These are phyloP conservation scores for Hypsizygus marmoreus DNA, from an alignment of 768 basidiomycete species.

Conservation along the genomic window DNA sequence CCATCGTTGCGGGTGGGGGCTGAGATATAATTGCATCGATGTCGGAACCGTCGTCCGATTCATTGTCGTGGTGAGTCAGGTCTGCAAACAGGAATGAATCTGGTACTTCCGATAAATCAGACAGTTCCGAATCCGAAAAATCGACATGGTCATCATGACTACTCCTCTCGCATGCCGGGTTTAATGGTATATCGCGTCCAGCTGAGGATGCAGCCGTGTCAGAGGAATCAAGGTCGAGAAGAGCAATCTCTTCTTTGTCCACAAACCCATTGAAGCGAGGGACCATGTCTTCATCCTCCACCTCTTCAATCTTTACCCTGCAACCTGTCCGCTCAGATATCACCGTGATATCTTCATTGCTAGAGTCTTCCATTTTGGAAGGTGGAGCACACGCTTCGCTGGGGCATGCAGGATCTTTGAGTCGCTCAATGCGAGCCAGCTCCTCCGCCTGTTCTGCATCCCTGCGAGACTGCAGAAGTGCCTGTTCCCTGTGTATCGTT, in stretches of 20 bases:
- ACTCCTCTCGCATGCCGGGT: too few species aligned
- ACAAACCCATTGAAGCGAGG: background rate
- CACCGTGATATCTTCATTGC: background rate
- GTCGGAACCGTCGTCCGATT: too few species aligned
- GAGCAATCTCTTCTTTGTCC: background rate
- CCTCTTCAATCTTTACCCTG: background rate
- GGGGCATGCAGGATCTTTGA: too few species aligned
- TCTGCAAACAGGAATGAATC: too few species aligned
- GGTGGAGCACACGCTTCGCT: too few species aligned
- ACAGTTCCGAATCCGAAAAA: too few species aligned
- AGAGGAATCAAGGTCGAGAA: constrained; percentile 2
- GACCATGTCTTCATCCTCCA: background rate
- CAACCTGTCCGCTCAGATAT: background rate
- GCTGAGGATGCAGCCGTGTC: too few species aligned
- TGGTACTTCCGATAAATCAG: too few species aligned
- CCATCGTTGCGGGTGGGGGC: background rate
- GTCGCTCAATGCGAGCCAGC: background rate
- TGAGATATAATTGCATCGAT: too few species aligned
- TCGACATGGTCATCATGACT: too few species aligned
- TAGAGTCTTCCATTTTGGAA: background rate
- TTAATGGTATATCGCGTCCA: too few species aligned
- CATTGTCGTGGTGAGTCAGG: too few species aligned
- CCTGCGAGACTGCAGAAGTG: constrained; percentile 1
- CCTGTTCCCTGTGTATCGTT: background rate
- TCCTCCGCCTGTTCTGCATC: constrained; percentile 3